phyloP scores from a whole-genome alignment of 805 yeast species.

The Lipomyces mesembrius region DNA sequence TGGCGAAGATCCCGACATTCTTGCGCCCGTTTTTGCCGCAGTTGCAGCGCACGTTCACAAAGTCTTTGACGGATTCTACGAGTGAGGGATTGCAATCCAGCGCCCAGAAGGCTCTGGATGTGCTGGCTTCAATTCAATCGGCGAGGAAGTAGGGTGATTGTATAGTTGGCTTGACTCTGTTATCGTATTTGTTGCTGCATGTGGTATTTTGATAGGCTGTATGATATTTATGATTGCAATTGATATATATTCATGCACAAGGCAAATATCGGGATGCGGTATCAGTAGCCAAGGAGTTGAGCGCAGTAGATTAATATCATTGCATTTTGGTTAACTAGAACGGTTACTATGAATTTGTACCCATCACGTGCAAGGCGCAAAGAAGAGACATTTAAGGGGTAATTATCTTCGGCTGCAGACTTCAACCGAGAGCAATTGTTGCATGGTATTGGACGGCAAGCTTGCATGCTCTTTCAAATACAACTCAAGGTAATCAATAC shows the following conservation, averaged over 20 bases:
- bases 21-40: slow-evolving; percentile 96
- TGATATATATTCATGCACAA: neutral
- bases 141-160: slow-evolving; percentile 10
- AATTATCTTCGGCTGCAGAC: too few relatives aligned
- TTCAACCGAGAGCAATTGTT: too few relatives aligned
- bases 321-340: too few relatives aligned
- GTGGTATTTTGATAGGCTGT: neutral
- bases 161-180: neutral
- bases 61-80: slow-evolving; percentile 78
- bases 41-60: slow-evolving; percentile 93
- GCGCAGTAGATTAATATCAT: too few relatives aligned
- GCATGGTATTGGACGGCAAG: too few relatives aligned
- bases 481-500: too few relatives aligned
- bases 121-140: slow-evolving; percentile 49
- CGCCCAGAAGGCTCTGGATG: slow-evolving; percentile 89
- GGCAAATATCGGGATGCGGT: neutral
- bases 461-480: too few relatives aligned
- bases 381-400: too few relatives aligned
- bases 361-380: too few relatives aligned
- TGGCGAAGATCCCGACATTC: slow-evolving; percentile 84
- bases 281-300: neutral
- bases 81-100: slow-evolving; percentile 72
- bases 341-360: too few relatives aligned
- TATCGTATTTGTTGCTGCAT: neutral
- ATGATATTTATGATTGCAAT: neutral